Conservation (phyloP, 2,329 filamentous ascomycete genomes). For the Diplodia sapinea region DNA sequence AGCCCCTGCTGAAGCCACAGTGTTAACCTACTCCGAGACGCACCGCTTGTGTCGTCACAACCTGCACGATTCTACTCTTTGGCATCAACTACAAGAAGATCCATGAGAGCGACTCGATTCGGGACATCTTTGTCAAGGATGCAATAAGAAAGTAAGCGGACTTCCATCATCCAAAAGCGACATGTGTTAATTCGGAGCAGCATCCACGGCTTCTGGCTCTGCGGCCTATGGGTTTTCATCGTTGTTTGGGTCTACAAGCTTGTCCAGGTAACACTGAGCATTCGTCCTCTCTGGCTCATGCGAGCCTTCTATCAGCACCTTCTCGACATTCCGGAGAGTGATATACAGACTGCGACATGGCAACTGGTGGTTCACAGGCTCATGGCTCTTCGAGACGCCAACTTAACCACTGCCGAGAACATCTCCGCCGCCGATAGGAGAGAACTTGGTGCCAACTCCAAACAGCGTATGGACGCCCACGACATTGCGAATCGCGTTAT, state of each 20-base stretch:
- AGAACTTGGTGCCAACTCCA: conserved; percentile 80
- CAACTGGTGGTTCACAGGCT: conserved; percentile 85
- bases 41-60: conserved; percentile 78
- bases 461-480: conserved; percentile 92
- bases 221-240: conserved; percentile 81
- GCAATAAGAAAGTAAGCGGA: conserved; percentile 64
- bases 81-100: conserved; percentile 83
- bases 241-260: conserved; percentile 83
- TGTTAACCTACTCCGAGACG: conserved; percentile 61
- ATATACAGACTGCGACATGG: conserved; percentile 95
- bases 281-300: conserved; percentile 60
- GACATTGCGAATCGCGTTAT: conserved; percentile 97
- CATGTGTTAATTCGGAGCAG: conserved; percentile 40
- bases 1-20: background rate
- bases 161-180: background rate
- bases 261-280: conserved; percentile 21
- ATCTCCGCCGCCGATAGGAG: conserved; percentile 64
- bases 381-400: conserved; percentile 82
- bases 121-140: conserved; percentile 70
- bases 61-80: conserved; percentile 82
- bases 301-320: conserved; percentile 86
- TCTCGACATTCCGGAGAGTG: conserved; percentile 79
- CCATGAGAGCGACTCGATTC: conserved; percentile 65
- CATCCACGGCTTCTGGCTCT: conserved; percentile 77
- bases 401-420: conserved; percentile 77